Percentiles rank a stretch among this genome's conserved stretches.
phyloP scores from a whole-genome alignment of 352 stramenopile species.

The Phytopythium montanum region DNA sequence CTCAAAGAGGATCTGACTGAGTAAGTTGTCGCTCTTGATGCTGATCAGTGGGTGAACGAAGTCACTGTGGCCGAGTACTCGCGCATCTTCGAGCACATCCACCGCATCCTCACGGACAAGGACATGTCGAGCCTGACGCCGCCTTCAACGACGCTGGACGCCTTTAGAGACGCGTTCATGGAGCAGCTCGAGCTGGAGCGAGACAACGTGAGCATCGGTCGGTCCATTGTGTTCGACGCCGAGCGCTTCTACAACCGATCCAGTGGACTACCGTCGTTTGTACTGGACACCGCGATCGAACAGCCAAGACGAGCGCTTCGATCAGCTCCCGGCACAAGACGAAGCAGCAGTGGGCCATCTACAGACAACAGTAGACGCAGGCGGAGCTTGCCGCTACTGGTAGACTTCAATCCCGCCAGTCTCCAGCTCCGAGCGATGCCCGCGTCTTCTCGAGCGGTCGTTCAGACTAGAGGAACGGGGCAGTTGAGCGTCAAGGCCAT shows the following conservation, averaged over 20 bases:
- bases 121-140: conserved; percentile 13
- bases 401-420: background rate
- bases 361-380: background rate
- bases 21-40: no score
- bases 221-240: conserved; percentile 37
- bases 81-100: conserved; percentile 30
- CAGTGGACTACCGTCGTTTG: conserved; percentile 2
- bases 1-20: background rate
- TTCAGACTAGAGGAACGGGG: background rate
- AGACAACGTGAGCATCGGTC: conserved; percentile 31
- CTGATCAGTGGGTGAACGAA: conserved; percentile 35
- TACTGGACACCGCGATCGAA: background rate
- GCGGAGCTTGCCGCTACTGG: background rate
- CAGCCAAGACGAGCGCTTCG: background rate
- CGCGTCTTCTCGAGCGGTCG: background rate
- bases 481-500: background rate
- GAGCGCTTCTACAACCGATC: conserved; percentile 29
- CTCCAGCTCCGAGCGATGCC: background rate
- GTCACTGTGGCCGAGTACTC: conserved; percentile 32
- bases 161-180: conserved; percentile 26
- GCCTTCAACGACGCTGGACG: conserved; percentile 33
- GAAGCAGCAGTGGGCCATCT: background rate
- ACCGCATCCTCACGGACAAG: conserved; percentile 17
- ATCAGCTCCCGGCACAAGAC: background rate
- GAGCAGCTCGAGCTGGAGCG: conserved; percentile 28